Evolutionary conservation across 768 basidiomycete species (phyloP).

Genomic region (Boletus rubropictus): DNA sequence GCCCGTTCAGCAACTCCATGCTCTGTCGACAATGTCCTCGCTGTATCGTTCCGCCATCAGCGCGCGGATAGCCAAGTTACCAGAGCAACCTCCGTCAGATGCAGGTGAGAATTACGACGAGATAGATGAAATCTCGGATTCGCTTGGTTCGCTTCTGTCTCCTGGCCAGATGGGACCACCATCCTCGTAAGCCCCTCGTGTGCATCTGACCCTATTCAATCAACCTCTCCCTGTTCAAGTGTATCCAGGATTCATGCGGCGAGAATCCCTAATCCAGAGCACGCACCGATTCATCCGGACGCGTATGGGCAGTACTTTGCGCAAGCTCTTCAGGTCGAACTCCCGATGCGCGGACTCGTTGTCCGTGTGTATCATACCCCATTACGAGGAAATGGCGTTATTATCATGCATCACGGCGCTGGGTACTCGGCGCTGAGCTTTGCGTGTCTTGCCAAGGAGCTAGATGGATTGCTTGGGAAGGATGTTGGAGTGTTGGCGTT

Average conservation of each 20-base stretch:
- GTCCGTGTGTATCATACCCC: slow-evolving; percentile 82
- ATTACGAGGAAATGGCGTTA: slow-evolving; percentile 53
- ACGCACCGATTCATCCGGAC: slow-evolving; percentile 68
- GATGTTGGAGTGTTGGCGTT: slow-evolving; percentile 77
- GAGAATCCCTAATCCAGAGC: slow-evolving; percentile 52
- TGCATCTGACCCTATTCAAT: slow-evolving; percentile 9
- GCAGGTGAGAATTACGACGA: slow-evolving; percentile 39
- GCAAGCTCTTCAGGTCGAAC: slow-evolving; percentile 72
- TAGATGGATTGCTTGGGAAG: slow-evolving; percentile 52
- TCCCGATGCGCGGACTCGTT: slow-evolving; percentile 56
- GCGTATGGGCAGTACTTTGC: slow-evolving; percentile 56
- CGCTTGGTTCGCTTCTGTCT: slow-evolving; percentile 55
- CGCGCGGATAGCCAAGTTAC: slow-evolving; percentile 72
- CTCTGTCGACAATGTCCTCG: slow-evolving; percentile 48
- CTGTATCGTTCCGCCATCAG: slow-evolving; percentile 74
- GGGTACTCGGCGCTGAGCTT: slow-evolving; percentile 89
- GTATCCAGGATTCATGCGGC: slow-evolving; percentile 27
- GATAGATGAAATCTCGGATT: slow-evolving; percentile 49
- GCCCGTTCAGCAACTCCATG: neutral
- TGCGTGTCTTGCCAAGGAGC: slow-evolving; percentile 83
- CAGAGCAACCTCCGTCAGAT: slow-evolving; percentile 41
- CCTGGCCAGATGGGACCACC: slow-evolving; percentile 50
- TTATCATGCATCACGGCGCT: slow-evolving; percentile 94
- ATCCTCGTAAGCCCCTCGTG: slow-evolving; percentile 45
- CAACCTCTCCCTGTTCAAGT: slow-evolving; percentile 14